phyloP scores from a whole-genome alignment of 768 basidiomycete species.

The Phallus indusiatus region DNA sequence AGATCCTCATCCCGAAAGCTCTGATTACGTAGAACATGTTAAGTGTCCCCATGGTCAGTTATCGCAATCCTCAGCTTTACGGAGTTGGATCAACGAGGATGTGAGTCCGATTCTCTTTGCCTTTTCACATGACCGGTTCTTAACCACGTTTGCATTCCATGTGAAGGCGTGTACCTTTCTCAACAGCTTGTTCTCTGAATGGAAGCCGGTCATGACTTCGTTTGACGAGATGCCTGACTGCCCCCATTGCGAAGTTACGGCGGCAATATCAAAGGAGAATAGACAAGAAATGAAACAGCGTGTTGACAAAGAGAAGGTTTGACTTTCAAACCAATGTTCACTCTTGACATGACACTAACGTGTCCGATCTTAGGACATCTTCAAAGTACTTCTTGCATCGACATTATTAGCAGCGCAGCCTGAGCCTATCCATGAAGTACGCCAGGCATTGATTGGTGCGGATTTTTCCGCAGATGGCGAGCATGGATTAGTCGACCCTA shows the following conservation, averaged over 20 bases:
- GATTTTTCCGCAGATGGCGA: slow-evolving; percentile 61
- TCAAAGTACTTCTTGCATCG: slow-evolving; percentile 6
- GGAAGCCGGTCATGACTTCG: slow-evolving; percentile 43
- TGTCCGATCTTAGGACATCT: neutral
- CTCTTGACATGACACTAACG: neutral
- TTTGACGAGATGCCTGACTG: slow-evolving; percentile 39
- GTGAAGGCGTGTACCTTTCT: slow-evolving; percentile 49
- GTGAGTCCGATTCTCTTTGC: slow-evolving; percentile 25
- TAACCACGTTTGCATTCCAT: neutral
- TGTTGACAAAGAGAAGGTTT: slow-evolving; percentile 75
- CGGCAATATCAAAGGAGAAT: slow-evolving; percentile 49
- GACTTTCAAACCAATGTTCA: neutral
- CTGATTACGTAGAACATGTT: slow-evolving; percentile 49
- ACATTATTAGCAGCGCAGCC: neutral
- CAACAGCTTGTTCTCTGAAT: slow-evolving; percentile 49
- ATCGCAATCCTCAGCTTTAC: slow-evolving; percentile 42
- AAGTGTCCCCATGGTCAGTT: slow-evolving; percentile 63
- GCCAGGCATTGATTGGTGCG: slow-evolving; percentile 44
- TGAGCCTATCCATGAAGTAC: neutral
- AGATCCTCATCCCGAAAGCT: slow-evolving; percentile 62
- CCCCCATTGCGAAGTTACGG: slow-evolving; percentile 47
- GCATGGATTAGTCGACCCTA: slow-evolving; percentile 56
- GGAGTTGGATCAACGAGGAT: slow-evolving; percentile 53
- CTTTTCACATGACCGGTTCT: neutral
- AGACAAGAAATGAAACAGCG: slow-evolving; percentile 52